Evolutionary conservation across 305 asterid genomes (phyloP), one percentile per base, ranked within the genome.

Genomic region (Fraxinus baroniana): DNA sequence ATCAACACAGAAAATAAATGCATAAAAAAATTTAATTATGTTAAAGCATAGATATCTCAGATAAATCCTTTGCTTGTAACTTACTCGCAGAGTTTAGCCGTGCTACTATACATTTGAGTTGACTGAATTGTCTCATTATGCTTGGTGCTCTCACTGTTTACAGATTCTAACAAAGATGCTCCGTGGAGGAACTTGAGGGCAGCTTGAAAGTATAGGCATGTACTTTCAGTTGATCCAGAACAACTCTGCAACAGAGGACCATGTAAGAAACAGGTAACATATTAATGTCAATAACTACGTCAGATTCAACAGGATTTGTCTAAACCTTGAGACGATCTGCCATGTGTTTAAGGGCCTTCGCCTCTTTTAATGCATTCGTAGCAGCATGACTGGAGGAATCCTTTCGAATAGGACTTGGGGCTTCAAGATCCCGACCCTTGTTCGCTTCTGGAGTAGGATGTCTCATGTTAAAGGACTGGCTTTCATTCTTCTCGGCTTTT

Each of bases 51-150:
- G 60, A 77, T 28, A 41, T 77, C 9, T 17, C 62, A 52, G 12
- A 35, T 30, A 49, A 55, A 68, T 33, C 76, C 30, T 35, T 79
- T 72, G 68, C 70, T 7, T 66, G 76, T 39, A 85, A 92, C 99
- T 89, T 90, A 97, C 99, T 93, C 97, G 97, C 97, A 97, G 75
- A 97, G 93, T 84, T 94, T 95, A 74, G 99, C 99, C n/a, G 99
- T 95, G 94, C 94, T 93, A 84, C 98, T 91, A 83, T 97, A 95
- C 76, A 94, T 90, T 72, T 93, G 94, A 87, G 88, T 81, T 76
- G 98, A 89, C 87, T 90, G 95, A 89, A 89, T 86, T 88, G 90
- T 83, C 68, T 97, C 98, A 70, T 85, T 91, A 74, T 92, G 94
- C 88, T 92, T 93, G 44, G 90, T 79, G 81, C 86, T 91, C 80